Evolutionary conservation across 306 rosid species (phyloP).

Genomic region (Calophaca sinica): DNA sequence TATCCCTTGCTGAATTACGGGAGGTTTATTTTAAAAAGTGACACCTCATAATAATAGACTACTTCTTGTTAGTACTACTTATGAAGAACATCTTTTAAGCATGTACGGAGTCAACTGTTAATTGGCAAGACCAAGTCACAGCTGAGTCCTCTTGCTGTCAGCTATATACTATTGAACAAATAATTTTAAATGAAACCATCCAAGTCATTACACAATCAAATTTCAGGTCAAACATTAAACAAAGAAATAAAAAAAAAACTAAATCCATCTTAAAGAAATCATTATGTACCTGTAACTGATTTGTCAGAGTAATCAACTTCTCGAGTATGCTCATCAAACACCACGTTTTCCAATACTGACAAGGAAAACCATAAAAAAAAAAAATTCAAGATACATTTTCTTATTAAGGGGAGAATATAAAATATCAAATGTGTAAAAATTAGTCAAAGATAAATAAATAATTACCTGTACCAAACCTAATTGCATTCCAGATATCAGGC

Average conservation of each 20-base stretch:
- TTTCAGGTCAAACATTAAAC: constrained; percentile 27
- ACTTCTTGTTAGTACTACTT: constrained; percentile 14
- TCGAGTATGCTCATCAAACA: constrained; percentile 80
- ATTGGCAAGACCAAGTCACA: constrained; percentile 35
- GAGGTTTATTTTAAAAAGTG: constrained; percentile 13
- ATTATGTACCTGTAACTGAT: constrained; percentile 75
- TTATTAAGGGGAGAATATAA: neutral
- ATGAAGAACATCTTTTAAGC: constrained; percentile 2
- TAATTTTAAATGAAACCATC: constrained; percentile 41
- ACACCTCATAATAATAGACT: constrained; percentile 15
- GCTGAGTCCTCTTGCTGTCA: constrained; percentile 25
- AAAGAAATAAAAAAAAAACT: neutral
- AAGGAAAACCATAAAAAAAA: neutral
- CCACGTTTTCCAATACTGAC: constrained; percentile 90
- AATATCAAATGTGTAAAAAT: neutral
- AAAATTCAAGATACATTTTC: constrained; percentile 3
- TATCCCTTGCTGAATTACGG: neutral
- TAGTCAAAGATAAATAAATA: constrained; percentile 8
- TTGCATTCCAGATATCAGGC: constrained; percentile 92
- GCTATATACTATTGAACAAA: neutral
- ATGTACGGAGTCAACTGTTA: constrained; percentile 37
- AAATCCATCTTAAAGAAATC: constrained; percentile 13
- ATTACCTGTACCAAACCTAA: constrained; percentile 87
- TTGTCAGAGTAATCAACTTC: constrained; percentile 87
- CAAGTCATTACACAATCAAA: constrained; percentile 33